These are phyloP conservation scores for Tolypocladium pustulatum DNA, from an alignment of 2,329 filamentous ascomycete species.

Conservation along the genomic window DNA sequence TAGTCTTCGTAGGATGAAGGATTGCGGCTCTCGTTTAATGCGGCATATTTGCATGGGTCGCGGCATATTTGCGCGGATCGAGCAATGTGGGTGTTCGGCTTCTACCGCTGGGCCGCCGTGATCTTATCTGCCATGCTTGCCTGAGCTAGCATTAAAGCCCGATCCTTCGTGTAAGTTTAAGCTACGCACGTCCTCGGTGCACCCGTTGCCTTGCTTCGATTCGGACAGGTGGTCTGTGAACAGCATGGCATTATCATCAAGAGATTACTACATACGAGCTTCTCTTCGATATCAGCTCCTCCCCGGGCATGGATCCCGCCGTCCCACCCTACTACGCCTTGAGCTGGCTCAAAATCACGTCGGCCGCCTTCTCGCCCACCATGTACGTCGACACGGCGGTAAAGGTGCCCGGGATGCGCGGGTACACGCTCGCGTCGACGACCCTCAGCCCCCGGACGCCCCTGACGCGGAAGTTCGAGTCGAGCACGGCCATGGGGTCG, in stretches of 20 bases:
- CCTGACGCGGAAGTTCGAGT: constrained; percentile 42
- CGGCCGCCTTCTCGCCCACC: constrained; percentile 44
- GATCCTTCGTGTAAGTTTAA: not conserved
- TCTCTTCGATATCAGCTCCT: not conserved
- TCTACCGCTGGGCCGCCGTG: too few relatives aligned
- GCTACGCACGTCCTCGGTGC: not conserved
- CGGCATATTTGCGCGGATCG: not conserved
- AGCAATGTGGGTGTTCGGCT: not conserved
- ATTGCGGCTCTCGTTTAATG: not conserved
- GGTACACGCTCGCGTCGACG: constrained; percentile 47
- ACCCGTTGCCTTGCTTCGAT: not conserved
- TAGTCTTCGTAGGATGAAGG: not conserved
- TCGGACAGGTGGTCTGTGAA: not conserved
- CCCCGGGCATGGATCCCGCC: not conserved
- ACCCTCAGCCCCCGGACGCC: constrained; percentile 43
- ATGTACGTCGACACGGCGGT: constrained; percentile 40
- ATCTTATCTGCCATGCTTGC: not conserved
- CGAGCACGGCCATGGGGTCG: constrained; percentile 44
- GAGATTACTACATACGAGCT: not conserved
- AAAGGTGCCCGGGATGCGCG: constrained; percentile 38
- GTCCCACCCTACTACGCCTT: not conserved
- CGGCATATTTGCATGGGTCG: not conserved
- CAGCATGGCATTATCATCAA: not conserved
- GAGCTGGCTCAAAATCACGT: constrained; percentile 7
- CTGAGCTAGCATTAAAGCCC: not conserved